Evolutionary conservation across 192 early-diverging fungal genomes (phyloP).

Genomic region (Linnemannia zychae): DNA sequence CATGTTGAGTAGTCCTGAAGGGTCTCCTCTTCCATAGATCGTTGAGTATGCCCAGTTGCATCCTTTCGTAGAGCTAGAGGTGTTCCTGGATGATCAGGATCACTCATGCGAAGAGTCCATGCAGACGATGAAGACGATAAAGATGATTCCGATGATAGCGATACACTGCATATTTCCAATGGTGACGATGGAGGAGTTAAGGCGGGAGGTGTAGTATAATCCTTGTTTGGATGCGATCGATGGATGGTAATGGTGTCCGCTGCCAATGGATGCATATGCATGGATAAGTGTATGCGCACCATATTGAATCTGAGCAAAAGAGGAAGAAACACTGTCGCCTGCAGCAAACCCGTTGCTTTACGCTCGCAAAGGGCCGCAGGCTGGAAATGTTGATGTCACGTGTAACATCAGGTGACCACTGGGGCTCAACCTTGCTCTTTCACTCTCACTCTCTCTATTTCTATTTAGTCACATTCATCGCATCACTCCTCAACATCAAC

Average conservation of each 20-base stretch:
- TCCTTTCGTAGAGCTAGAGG: not conserved
- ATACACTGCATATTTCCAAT: no score
- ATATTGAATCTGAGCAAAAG: slow-evolving; percentile 17
- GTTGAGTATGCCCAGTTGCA: no score
- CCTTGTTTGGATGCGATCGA: not conserved
- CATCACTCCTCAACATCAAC: not conserved
- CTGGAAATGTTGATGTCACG: not conserved
- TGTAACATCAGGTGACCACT: not conserved
- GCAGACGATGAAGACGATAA: not conserved
- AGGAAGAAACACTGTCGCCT: not conserved
- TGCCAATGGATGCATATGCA: not conserved
- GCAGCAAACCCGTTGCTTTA: not conserved
- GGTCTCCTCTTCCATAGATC: no score
- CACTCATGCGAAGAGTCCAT: not conserved
- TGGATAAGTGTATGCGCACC: not conserved
- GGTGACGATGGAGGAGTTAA: not conserved
- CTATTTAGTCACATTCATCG: not conserved
- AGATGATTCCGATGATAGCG: no score
- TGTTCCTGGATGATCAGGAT: not conserved
- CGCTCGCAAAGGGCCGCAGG: not conserved
- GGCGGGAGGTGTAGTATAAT: no score
- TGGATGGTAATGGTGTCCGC: not conserved
- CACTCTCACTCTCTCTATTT: not conserved
- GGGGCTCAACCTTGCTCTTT: not conserved
- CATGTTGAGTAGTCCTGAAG: no score